These are phyloP conservation scores for Brassica nigra DNA, from an alignment of 345 rosid species.

Conservation along the genomic window DNA sequence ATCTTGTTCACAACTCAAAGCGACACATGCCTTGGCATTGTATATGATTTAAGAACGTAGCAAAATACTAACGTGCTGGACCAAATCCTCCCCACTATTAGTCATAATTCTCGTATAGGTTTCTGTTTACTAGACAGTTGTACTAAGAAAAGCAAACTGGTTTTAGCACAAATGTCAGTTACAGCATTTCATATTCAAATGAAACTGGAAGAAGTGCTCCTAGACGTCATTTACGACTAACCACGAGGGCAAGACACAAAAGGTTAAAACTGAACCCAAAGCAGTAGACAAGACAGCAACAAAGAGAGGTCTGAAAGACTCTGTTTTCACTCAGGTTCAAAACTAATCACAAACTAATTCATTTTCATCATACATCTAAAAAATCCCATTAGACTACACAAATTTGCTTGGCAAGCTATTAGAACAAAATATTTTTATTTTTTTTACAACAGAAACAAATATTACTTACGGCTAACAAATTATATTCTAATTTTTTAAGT, in stretches of 20 bases:
- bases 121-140: background rate
- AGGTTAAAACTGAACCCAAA: slow-evolving; percentile 13
- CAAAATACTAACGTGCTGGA: background rate
- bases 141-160: background rate
- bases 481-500: background rate
- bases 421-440: background rate
- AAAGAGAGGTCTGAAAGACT: background rate
- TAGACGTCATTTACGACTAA: too few species aligned
- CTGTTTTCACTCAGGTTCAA: background rate
- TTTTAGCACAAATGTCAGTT: background rate
- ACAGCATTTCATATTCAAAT: background rate
- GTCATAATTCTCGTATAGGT: background rate
- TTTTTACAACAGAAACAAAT: background rate
- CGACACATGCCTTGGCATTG: background rate
- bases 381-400: background rate
- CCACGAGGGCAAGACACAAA: background rate
- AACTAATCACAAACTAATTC: background rate
- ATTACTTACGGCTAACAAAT: background rate
- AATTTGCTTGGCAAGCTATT: background rate
- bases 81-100: background rate
- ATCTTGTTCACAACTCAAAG: background rate
- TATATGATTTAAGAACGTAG: background rate
- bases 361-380: background rate
- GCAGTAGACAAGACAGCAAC: background rate
- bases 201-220: too few species aligned